These are phyloP conservation scores for Tarenaya hassleriana DNA, from an alignment of 345 rosid species.

Conservation along the genomic window DNA sequence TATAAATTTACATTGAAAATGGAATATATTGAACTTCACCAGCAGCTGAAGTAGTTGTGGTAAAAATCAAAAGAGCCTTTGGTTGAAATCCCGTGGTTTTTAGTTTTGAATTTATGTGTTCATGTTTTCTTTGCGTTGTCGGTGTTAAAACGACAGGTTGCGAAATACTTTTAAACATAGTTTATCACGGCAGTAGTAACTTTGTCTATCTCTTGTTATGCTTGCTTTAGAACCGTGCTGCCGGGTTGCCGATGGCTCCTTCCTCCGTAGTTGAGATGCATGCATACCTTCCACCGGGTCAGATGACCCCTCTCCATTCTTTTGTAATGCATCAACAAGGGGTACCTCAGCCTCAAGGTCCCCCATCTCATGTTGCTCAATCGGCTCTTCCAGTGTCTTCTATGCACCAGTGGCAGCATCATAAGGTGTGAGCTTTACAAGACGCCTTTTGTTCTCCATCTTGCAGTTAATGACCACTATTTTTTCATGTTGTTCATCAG, in stretches of 20 bases:
- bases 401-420: conserved; percentile 65
- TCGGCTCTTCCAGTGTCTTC: conserved; percentile 40
- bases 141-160: not conserved
- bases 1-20: too few species aligned
- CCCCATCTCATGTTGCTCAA: conserved; percentile 56
- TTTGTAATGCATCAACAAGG: conserved; percentile 72
- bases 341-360: conserved; percentile 55
- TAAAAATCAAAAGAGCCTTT: too few species aligned
- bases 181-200: not conserved
- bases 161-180: conserved; percentile 8
- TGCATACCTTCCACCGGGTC: conserved; percentile 67
- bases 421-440: conserved; percentile 41
- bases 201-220: conserved; percentile 1
- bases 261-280: conserved; percentile 60
- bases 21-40: too few species aligned
- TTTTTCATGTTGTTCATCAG: conserved; percentile 29
- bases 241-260: conserved; percentile 46
- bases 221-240: conserved; percentile 37
- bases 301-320: conserved; percentile 69
- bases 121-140: conserved; percentile 4
- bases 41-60: too few species aligned
- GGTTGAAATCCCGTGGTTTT: too few species aligned
- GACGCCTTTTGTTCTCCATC: conserved; percentile 8
- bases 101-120: too few species aligned
- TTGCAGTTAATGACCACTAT: conserved; percentile 9